A percentile compares a stretch with the other conserved stretches of the same genome.
Conservation (phyloP, 768 basidiomycete genomes). For the Guyanaporus albipodus region DNA sequence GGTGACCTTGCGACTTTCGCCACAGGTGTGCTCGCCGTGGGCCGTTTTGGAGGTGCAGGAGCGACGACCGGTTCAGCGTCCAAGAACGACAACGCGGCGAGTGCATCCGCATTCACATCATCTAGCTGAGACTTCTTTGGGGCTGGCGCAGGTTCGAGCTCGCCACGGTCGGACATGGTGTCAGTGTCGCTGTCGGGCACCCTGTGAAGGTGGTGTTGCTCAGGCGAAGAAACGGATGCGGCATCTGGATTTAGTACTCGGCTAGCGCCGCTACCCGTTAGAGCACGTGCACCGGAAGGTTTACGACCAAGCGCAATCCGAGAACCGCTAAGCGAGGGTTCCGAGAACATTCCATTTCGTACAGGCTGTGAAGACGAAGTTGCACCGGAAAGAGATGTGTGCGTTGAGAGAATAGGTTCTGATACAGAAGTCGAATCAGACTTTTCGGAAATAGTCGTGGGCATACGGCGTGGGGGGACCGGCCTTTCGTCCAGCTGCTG, state of each 20-base stretch:
- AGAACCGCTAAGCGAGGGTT: constrained; percentile 38
- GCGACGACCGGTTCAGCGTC: constrained; percentile 36
- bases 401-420: constrained; percentile 23
- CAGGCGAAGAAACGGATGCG: constrained; percentile 38
- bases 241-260: constrained; percentile 36
- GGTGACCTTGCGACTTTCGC: constrained; percentile 12
- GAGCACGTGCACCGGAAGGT: constrained; percentile 82
- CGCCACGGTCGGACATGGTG: constrained; percentile 31
- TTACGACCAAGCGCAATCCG: constrained; percentile 51
- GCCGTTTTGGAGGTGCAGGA: constrained; percentile 16
- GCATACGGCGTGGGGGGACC: constrained; percentile 35
- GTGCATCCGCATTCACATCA: constrained; percentile 62
- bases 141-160: constrained; percentile 1
- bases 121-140: constrained; percentile 30
- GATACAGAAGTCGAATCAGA: constrained; percentile 34
- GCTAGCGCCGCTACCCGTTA: constrained; percentile 29
- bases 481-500: constrained; percentile 45
- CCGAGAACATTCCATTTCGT: constrained; percentile 25
- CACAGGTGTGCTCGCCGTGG: neutral
- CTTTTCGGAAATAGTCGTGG: constrained; percentile 44
- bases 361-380: constrained; percentile 19
- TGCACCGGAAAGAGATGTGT: constrained; percentile 20
- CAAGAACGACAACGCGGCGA: constrained; percentile 77
- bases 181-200: constrained; percentile 28
- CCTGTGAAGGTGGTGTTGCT: constrained; percentile 27